Conservation (phyloP, 805 yeast species). For the Nematodospora valgi region DNA sequence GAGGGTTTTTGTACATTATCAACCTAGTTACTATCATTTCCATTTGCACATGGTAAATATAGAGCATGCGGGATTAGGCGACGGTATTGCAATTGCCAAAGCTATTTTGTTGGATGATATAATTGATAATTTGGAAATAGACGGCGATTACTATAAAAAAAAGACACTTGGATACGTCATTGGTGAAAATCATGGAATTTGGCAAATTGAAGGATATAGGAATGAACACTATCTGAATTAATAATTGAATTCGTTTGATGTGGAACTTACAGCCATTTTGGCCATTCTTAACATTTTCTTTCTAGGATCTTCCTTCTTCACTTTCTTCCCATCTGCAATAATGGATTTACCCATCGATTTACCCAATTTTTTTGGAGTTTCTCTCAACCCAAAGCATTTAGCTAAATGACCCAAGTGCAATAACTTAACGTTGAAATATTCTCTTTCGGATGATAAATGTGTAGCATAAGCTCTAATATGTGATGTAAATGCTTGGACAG, state of each 20-base stretch:
- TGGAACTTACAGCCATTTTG: constrained; percentile 58
- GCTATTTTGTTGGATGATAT: constrained; percentile 80
- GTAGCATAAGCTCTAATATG: constrained; percentile 96
- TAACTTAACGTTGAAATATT: constrained; percentile 72
- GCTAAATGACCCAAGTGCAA: constrained; percentile 96
- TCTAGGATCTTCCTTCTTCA: constrained; percentile 62
- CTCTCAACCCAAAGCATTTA: constrained; percentile 90
- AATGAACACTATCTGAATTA: constrained; percentile 12
- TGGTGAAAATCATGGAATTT: constrained; percentile 77
- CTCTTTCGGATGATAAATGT: constrained; percentile 78
- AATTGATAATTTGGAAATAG: constrained; percentile 61
- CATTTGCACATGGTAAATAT: constrained; percentile 87
- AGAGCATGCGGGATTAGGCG: constrained; percentile 62
- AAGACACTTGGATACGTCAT: constrained; percentile 62
- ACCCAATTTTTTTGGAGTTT: constrained; percentile 83
- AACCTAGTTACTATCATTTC: constrained; percentile 94
- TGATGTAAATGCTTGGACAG: constrained; percentile 79
- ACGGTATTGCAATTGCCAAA: constrained; percentile 70
- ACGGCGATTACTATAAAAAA: constrained; percentile 56
- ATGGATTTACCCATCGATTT: constrained; percentile 29
- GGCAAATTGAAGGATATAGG: constrained; percentile 40
- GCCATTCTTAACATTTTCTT: constrained; percentile 78
- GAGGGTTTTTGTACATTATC: constrained; percentile 84
- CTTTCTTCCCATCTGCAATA: constrained; percentile 30
- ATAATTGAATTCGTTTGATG: constrained; percentile 71